Percentiles rank a stretch among this genome's conserved stretches.
Conservation (phyloP, 345 rosid species). For the Mercurialis annua region DNA sequence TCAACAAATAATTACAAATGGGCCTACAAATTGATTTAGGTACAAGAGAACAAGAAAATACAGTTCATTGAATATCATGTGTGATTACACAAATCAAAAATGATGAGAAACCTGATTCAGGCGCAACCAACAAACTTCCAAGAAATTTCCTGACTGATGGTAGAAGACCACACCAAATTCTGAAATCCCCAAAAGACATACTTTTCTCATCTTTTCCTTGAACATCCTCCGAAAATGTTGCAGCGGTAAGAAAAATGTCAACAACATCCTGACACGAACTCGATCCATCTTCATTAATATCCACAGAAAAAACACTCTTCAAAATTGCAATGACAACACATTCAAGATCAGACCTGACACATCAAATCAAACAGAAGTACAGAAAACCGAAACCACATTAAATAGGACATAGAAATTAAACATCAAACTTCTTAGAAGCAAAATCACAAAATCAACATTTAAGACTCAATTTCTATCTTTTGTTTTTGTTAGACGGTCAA, state of each 20-base stretch:
- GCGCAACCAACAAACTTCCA: conserved; percentile 64
- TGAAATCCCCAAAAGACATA: conserved; percentile 79
- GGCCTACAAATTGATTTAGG: background rate
- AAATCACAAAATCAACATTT: background rate
- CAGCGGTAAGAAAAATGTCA: conserved; percentile 51
- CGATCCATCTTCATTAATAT: conserved; percentile 35
- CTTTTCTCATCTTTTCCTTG: conserved; percentile 37
- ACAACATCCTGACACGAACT: conserved; percentile 39
- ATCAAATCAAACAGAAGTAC: conserved; percentile 7
- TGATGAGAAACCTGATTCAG: conserved; percentile 51
- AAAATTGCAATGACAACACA: conserved; percentile 42
- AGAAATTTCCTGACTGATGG: conserved; percentile 80
- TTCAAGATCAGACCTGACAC: conserved; percentile 72
- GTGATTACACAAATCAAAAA: conserved; percentile 13
- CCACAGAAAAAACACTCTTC: conserved; percentile 41
- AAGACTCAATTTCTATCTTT: no score
- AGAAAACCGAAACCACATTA: background rate
- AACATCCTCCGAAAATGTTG: conserved; percentile 48
- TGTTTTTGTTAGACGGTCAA: no score
- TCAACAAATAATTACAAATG: background rate
- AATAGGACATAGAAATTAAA: background rate
- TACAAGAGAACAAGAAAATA: background rate
- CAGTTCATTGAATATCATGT: background rate
- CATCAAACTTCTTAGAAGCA: background rate
- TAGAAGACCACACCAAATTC: conserved; percentile 60